A percentile compares a stretch with the other conserved stretches of the same genome.
Conservation (phyloP, 1,284 basidiomycete species). For the Ganoderma resinaceum region DNA sequence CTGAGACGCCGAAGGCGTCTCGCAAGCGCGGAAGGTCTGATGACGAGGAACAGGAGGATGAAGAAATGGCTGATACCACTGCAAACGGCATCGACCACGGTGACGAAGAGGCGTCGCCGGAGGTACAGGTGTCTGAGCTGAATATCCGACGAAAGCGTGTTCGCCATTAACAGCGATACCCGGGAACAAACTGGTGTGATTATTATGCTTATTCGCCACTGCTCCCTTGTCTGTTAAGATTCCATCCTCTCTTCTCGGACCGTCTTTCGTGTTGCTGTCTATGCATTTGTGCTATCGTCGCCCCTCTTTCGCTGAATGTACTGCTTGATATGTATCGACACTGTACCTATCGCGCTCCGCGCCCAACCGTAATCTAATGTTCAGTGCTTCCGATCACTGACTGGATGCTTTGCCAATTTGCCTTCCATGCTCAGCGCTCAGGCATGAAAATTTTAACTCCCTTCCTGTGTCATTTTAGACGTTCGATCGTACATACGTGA, state of each 20-base stretch:
- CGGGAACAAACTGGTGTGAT: constrained; percentile 1
- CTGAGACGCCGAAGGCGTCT: constrained; percentile 36
- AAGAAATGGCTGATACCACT: constrained; percentile 17
- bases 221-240: background rate
- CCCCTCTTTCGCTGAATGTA: constrained; percentile 21
- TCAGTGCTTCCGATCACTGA: background rate
- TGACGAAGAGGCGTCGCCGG: constrained; percentile 22
- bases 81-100: constrained; percentile 21
- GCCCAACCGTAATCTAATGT: background rate
- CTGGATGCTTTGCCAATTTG: too few species aligned
- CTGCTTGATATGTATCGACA: constrained; percentile 19
- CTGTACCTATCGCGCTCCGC: constrained; percentile 7
- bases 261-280: constrained; percentile 8
- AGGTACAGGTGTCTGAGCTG: constrained; percentile 28
- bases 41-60: constrained; percentile 28
- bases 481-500: background rate
- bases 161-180: constrained; percentile 28
- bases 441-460: background rate
- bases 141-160: constrained; percentile 34
- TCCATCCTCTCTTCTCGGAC: background rate
- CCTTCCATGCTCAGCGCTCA: background rate
- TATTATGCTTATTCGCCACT: constrained; percentile 8
- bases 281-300: constrained; percentile 18
- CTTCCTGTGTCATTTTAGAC: background rate
- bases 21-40: constrained; percentile 37